Conservation (phyloP, 139 green algal species). For the Chlorella sp. region DNA sequence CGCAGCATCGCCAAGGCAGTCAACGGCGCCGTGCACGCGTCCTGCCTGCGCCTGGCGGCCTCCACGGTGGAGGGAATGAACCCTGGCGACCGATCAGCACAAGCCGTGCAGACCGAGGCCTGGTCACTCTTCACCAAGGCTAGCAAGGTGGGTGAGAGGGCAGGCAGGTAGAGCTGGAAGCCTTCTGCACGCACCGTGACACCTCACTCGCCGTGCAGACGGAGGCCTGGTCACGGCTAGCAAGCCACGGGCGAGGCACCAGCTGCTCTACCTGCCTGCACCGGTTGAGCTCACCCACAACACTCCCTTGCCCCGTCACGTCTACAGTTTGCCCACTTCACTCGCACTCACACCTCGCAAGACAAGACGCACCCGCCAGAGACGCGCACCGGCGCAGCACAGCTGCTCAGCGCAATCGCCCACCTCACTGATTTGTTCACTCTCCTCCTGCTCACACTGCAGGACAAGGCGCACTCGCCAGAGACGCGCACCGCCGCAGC, state of each 20-base stretch:
- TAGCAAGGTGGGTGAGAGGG: conserved; percentile 34
- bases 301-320: too few species aligned
- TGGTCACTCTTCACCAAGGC: conserved; percentile 35
- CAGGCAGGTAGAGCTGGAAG: too few species aligned
- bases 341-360: too few species aligned
- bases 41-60: conserved; percentile 48
- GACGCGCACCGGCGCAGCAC: conserved; percentile 3
- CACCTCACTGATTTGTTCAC: too few species aligned
- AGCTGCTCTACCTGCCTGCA: too few species aligned
- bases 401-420: conserved; percentile 41
- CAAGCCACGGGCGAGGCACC: too few species aligned
- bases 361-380: neutral
- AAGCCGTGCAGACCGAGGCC: conserved; percentile 52
- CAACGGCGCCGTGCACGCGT: conserved; percentile 25
- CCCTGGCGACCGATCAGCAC: conserved; percentile 35
- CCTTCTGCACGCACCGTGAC: too few species aligned
- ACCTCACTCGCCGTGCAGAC: too few species aligned
- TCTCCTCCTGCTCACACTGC: too few species aligned
- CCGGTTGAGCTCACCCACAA: too few species aligned
- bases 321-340: too few species aligned
- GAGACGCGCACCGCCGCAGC: conserved; percentile 7
- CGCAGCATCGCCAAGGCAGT: conserved; percentile 19
- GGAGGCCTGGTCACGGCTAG: too few species aligned
- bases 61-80: conserved; percentile 54
- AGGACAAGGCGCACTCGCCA: neutral